A percentile compares a stretch with the other conserved stretches of the same genome.
Conservation (phyloP, 345 rosid genomes). For the Gossypioides kirkii region DNA sequence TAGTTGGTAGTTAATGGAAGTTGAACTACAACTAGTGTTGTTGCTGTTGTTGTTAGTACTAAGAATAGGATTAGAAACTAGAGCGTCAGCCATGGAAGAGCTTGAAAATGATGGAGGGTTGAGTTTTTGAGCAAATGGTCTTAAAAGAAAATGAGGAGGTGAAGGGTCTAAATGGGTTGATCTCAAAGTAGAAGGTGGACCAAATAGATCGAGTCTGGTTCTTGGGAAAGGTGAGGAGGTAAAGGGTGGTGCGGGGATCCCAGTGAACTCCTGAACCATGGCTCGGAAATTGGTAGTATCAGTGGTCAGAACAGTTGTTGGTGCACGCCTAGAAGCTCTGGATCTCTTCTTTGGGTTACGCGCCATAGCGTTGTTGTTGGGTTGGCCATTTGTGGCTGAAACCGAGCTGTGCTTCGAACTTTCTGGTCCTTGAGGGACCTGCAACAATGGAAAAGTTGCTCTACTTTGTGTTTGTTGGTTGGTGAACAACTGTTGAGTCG, state of each 20-base stretch:
- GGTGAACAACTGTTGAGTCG: slow-evolving; percentile 26
- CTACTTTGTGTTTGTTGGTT: slow-evolving; percentile 18
- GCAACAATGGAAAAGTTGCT: slow-evolving; percentile 15
- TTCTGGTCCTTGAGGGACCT: slow-evolving; percentile 17
- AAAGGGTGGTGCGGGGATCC: slow-evolving; percentile 88
- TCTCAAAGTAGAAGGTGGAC: slow-evolving; percentile 38
- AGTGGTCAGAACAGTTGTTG: slow-evolving; percentile 86
- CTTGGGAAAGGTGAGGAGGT: slow-evolving; percentile 54
- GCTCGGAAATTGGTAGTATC: slow-evolving; percentile 90
- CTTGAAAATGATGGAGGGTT: slow-evolving; percentile 31
- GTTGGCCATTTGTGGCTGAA: slow-evolving; percentile 21
- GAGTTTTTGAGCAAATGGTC: slow-evolving; percentile 53
- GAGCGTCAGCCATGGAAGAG: slow-evolving; percentile 29
- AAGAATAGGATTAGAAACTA: slow-evolving; percentile 22
- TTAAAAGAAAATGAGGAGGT: slow-evolving; percentile 43
- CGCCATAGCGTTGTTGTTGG: slow-evolving; percentile 24
- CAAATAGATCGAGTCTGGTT: slow-evolving; percentile 64
- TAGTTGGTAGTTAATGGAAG: slow-evolving; percentile 30
- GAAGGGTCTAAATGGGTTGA: slow-evolving; percentile 38
- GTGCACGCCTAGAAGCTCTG: slow-evolving; percentile 89
- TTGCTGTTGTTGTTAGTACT: slow-evolving; percentile 17
- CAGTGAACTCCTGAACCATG: slow-evolving; percentile 98
- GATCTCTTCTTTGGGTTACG: slow-evolving; percentile 86
- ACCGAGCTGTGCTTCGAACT: slow-evolving; percentile 7
- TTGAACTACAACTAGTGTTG: slow-evolving; percentile 17